Evolutionary conservation across 495 filamentous ascomycete genomes (phyloP), one percentile per base, ranked within the genome.

Genomic region (Xylaria grammica): DNA sequence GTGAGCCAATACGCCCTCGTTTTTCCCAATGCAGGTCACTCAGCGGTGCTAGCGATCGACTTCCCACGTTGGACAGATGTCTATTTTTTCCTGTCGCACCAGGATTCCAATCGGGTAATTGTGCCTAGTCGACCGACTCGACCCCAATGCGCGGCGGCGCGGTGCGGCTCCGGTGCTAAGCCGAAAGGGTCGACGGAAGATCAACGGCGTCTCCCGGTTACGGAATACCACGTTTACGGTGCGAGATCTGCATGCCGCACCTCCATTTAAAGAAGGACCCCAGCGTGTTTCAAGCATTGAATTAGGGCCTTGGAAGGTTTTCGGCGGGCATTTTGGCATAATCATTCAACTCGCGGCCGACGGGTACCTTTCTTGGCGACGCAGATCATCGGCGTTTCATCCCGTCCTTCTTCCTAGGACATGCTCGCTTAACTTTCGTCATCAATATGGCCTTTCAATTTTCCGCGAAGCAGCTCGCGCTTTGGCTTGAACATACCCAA

Each of bases 381-480:
- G 56, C 8, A 58, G n/a, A 34, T 20, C 45, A 22, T 60, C 45
- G 57, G 45, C 19, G 29, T 50, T 52, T 5, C 48, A 52, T 36
- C 26, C 42, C 44, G 19, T 17, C n/a, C 32, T 27, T 3, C 22
- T 42, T 30, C 56, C 26, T 17, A n/a, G 15, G 29, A 20, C 24
- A 58, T 30, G 26, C 7, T 13, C 36, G 32, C 53, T 20, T 30
- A 24, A 22, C 26, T 46, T 29, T 45, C 34, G 29, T 44, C 17
- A 32, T 29, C 36, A 20, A 27, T 15, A 42, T 40, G 34, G 19
- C 32, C n/a, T 6, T 13, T 6, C 22, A 52, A 61, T 52, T 52
- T 61, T 61, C 59, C 59, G 44, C 59, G 26, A 61, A 61, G 30
- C 32, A 44, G 26, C 7, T 44, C 48, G 34, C 34, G 26, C 27